Conservation (phyloP, 345 rosid species). For the Dipteronia sinensis region DNA sequence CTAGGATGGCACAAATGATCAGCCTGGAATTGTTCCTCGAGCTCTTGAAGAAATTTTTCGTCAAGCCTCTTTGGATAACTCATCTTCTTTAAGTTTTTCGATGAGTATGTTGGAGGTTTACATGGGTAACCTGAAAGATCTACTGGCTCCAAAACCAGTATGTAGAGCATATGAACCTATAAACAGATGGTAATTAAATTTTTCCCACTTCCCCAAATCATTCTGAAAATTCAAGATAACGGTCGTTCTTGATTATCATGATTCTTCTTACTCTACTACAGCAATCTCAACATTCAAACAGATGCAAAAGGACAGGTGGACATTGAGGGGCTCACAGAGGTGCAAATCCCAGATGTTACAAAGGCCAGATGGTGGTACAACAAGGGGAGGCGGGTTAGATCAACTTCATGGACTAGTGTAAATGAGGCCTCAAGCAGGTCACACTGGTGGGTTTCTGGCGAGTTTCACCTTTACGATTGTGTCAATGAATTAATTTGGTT, state of each 20-base stretch:
- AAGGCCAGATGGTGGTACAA: conserved; percentile 83
- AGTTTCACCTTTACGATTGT: conserved; percentile 12
- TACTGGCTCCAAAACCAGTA: conserved; percentile 63
- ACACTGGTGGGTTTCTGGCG: conserved; percentile 72
- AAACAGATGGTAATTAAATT: conserved; percentile 49
- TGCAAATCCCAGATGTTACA: conserved; percentile 54
- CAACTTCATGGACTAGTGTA: conserved; percentile 86
- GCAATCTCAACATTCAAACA: conserved; percentile 89
- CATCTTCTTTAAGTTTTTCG: conserved; percentile 55
- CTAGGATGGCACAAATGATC: conserved; percentile 74
- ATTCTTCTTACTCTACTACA: conserved; percentile 42
- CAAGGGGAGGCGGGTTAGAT: conserved; percentile 70
- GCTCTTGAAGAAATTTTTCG: conserved; percentile 67
- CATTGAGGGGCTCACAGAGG: conserved; percentile 81
- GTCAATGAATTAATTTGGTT: conserved; percentile 28
- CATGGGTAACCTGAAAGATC: conserved; percentile 79
- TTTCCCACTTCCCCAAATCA: background rate
- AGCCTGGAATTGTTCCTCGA: conserved; percentile 79
- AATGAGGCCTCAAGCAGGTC: conserved; percentile 92
- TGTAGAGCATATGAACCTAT: conserved; percentile 42
- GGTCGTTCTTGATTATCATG: conserved; percentile 23
- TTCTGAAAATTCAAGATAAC: background rate
- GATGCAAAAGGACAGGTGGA: conserved; percentile 83
- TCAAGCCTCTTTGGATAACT: conserved; percentile 47
- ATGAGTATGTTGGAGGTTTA: conserved; percentile 98